phyloP scores from a whole-genome alignment of 352 stramenopile genomes.

The Globisporangium nagaii region DNA sequence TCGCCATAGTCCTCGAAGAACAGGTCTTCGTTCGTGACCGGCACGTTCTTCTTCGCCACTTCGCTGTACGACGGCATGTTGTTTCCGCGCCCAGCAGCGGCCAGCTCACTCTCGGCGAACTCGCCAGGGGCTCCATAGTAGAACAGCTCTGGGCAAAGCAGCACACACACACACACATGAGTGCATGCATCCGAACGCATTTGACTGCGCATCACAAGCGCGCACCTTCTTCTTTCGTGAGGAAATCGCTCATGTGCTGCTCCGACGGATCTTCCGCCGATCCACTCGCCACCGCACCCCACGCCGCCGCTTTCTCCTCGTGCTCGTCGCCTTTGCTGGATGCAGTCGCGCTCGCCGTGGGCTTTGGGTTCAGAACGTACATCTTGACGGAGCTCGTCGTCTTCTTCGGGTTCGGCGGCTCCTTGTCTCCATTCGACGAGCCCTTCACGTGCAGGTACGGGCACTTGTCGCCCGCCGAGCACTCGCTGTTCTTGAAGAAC shows the following conservation, averaged over 20 bases:
- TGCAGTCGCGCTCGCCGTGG: conserved; percentile 15
- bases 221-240: conserved; percentile 73
- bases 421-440: conserved; percentile 4
- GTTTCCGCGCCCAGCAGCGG: conserved; percentile 8
- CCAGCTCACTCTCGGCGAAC: conserved; percentile 30
- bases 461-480: conserved; percentile 53
- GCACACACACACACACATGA: background rate
- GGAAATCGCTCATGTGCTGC: conserved; percentile 62
- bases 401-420: conserved; percentile 7
- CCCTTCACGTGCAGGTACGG: conserved; percentile 58
- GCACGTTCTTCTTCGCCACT: conserved; percentile 36
- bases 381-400: conserved; percentile 22
- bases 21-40: conserved; percentile 12
- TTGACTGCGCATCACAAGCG: no score
- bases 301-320: conserved; percentile 25
- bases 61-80: conserved; percentile 50
- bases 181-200: background rate
- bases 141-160: conserved; percentile 43
- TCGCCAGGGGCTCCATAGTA: conserved; percentile 76
- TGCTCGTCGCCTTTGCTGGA: conserved; percentile 19
- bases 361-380: conserved; percentile 22
- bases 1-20: conserved; percentile 30
- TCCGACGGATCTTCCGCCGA: conserved; percentile 17
- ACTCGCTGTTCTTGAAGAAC: conserved; percentile 68
- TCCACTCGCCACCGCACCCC: background rate